These are phyloP conservation scores for Aspergillus saccharolyticus DNA, from an alignment of 495 filamentous ascomycete genomes.

Conservation along the genomic window DNA sequence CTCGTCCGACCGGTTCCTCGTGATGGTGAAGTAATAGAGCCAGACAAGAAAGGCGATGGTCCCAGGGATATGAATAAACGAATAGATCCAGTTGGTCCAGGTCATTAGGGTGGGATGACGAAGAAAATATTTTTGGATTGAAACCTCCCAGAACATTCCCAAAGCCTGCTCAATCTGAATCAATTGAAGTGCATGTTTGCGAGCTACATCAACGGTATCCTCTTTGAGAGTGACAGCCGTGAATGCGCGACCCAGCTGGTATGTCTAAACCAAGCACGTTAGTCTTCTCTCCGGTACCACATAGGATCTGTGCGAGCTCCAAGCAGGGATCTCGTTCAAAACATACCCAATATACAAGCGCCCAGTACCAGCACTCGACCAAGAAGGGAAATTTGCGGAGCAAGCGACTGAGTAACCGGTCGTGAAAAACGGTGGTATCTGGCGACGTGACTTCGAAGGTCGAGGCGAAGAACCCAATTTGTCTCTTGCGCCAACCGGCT, in stretches of 20 bases:
- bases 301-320: not conserved
- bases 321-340: not conserved
- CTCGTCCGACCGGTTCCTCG: slow-evolving; percentile 38
- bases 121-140: slow-evolving; percentile 53
- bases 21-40: slow-evolving; percentile 63
- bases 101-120: slow-evolving; percentile 36
- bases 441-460: slow-evolving; percentile 44
- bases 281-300: not conserved
- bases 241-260: slow-evolving; percentile 59
- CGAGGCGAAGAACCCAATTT: slow-evolving; percentile 32
- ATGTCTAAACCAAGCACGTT: slow-evolving; percentile 37
- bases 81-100: slow-evolving; percentile 63
- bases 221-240: slow-evolving; percentile 55
- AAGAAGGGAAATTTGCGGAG: slow-evolving; percentile 69
- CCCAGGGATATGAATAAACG: slow-evolving; percentile 77
- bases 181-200: slow-evolving; percentile 53
- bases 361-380: slow-evolving; percentile 80
- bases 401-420: slow-evolving; percentile 51
- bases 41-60: slow-evolving; percentile 66
- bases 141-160: slow-evolving; percentile 52
- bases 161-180: slow-evolving; percentile 50
- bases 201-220: slow-evolving; percentile 52
- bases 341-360: slow-evolving; percentile 57
- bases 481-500: slow-evolving; percentile 38
- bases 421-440: slow-evolving; percentile 49